phyloP scores from a whole-genome alignment of 2,329 filamentous ascomycete genomes.

The Colletotrichum shisoi region DNA sequence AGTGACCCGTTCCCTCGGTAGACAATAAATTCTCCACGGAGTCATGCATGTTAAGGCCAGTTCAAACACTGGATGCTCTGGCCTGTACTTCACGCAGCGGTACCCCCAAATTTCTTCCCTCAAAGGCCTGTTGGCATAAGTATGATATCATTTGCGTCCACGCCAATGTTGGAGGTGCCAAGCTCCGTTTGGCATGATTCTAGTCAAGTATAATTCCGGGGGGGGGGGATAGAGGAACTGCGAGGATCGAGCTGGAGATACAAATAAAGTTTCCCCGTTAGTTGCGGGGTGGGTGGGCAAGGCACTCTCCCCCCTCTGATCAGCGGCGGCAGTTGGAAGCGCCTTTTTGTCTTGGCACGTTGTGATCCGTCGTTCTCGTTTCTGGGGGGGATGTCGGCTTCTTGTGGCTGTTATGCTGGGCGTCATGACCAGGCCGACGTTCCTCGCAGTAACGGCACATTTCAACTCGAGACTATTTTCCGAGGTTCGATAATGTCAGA shows the following conservation, averaged over 20 bases:
- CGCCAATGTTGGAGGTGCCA: conserved; percentile 9
- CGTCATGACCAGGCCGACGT: no score
- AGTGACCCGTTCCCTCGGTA: background rate
- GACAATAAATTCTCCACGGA: background rate
- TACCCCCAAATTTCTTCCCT: no score
- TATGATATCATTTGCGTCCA: background rate
- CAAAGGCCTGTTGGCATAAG: no score
- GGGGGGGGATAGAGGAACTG: no score
- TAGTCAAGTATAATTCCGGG: no score
- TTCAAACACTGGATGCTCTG: background rate
- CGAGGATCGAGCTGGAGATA: no score
- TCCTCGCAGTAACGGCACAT: background rate
- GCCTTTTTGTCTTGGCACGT: conserved; percentile 17
- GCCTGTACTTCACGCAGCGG: no score
- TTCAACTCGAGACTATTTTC: background rate
- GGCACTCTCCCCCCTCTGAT: no score
- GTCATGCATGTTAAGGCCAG: background rate
- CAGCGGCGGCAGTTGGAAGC: conserved; percentile 24
- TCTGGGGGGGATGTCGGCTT: no score
- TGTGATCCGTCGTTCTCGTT: background rate
- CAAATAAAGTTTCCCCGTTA: background rate
- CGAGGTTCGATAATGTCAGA: background rate
- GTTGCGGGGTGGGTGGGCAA: background rate
- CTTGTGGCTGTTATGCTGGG: no score
- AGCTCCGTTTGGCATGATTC: background rate